Evolutionary conservation across 768 basidiomycete species (phyloP), one percentile per base, ranked within the genome.

Genomic region (Rhizopogon rudus): DNA sequence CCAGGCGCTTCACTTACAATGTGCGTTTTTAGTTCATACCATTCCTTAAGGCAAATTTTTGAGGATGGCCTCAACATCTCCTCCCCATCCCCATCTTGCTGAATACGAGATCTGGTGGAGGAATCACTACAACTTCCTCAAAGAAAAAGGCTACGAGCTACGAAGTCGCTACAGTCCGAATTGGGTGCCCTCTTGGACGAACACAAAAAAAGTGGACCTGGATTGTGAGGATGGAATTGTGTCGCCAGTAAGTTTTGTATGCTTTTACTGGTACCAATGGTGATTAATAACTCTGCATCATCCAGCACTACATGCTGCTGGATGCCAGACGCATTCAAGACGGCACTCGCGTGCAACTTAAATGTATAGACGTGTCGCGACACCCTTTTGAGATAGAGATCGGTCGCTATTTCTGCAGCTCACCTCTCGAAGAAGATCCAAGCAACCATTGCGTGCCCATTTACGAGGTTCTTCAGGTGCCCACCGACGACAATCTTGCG

Each of bases 241-340:
- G 6, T 3, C 53, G 1, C 33, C 3, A 39, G 53, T 54, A 37
- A 5, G 53, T 51, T 10, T 33, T 33, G 8, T 9, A 9, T 33
- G 8, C 9, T 22, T 54, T 44, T 12, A 5, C 0, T 29, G 16
- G 12, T 31, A 28, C 0, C 5, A 33, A 10, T 17, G 12, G 8
- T 1, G 5, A 29, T 45, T 0, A 25, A 25, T n/a, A 6, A 31
- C 5, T 2, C 17, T 31, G n/a, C 2, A 1, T 48, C 13, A 2
- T 35, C 2, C 0, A 48, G 46, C 31, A 35, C 8, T 9, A 1
- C 54, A n/a, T n/a, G 41, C 12, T 56, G 0, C 20, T 66, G 13
- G 71, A 71, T 51, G 72, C 72, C 1, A 52, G 56, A 2, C 60
- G 70, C 3, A 40, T 57, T 7, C 35, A 5, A 9, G 68, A 73